Conservation (phyloP, 2,329 filamentous ascomycete genomes). For the Exophiala xenobiotica region DNA sequence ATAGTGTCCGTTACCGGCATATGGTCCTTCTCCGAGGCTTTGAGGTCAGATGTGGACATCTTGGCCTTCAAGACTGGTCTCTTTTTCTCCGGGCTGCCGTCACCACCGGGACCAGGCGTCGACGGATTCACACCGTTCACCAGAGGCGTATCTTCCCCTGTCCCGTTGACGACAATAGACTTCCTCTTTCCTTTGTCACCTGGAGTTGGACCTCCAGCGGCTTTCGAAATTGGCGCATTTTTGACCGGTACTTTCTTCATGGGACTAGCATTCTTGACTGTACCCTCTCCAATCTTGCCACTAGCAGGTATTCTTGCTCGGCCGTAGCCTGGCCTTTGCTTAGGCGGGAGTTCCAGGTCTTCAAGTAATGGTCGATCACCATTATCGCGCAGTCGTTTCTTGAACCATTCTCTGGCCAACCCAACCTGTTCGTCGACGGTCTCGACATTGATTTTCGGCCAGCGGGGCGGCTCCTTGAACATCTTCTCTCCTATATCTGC, state of each 20-base stretch:
- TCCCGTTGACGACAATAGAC: constrained; percentile 17
- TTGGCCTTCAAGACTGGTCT: constrained; percentile 24
- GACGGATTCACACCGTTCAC: constrained; percentile 23
- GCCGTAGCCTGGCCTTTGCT: constrained; percentile 64
- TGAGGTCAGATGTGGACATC: constrained; percentile 32
- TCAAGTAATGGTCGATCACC: constrained; percentile 80
- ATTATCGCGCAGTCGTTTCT: constrained; percentile 81
- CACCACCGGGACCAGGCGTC: constrained; percentile 23
- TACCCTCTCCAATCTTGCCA: constrained; percentile 44
- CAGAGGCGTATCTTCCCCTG: constrained; percentile 17
- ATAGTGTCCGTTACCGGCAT: constrained; percentile 35
- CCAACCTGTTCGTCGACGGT: constrained; percentile 79
- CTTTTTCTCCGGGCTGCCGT: constrained; percentile 27
- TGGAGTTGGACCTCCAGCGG: constrained; percentile 13
- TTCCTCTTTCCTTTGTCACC: constrained; percentile 29
- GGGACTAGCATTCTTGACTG: constrained; percentile 39
- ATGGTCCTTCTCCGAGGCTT: constrained; percentile 42
- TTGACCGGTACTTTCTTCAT: constrained; percentile 40
- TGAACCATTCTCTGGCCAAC: constrained; percentile 87
- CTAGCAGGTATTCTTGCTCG: constrained; percentile 47
- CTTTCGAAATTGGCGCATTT: constrained; percentile 15
- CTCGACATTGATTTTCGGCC: constrained; percentile 76
- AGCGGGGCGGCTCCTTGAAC: constrained; percentile 64
- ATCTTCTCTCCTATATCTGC: constrained; percentile 41
- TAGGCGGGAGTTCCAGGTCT: constrained; percentile 90